Evolutionary conservation across 768 basidiomycete species (phyloP).

Genomic region (Daedaleopsis sinensis): DNA sequence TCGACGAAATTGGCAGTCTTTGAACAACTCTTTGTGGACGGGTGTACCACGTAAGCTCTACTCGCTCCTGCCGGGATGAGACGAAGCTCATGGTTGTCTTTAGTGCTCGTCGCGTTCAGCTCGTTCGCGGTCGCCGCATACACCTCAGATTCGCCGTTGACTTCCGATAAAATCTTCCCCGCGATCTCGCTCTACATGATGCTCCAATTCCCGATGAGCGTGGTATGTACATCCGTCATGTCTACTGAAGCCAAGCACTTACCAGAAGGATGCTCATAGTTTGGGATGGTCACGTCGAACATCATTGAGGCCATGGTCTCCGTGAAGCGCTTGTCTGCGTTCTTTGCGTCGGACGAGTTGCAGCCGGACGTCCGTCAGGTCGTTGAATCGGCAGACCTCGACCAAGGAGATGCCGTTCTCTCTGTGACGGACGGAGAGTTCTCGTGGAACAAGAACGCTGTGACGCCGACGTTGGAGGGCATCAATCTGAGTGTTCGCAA

Average conservation of each 20-base stretch:
- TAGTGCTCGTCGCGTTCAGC: conserved; percentile 77
- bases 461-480: conserved; percentile 70
- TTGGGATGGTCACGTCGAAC: conserved; percentile 73
- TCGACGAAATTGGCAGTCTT: conserved; percentile 41
- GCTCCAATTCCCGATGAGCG: conserved; percentile 82
- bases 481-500: conserved; percentile 77
- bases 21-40: conserved; percentile 65
- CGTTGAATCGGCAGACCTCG: conserved; percentile 43
- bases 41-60: conserved; percentile 58
- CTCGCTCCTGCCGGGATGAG: no score
- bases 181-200: conserved; percentile 90
- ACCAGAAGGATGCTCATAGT: conserved; percentile 38
- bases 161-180: conserved; percentile 94
- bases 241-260: no score
- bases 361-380: conserved; percentile 75
- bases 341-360: conserved; percentile 78
- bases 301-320: conserved; percentile 89
- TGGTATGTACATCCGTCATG: conserved; percentile 49
- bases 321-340: conserved; percentile 73
- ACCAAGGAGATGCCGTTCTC: conserved; percentile 68
- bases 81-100: not conserved
- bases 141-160: conserved; percentile 68
- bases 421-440: conserved; percentile 80
- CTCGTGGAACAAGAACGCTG: conserved; percentile 64
- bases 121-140: conserved; percentile 77